phyloP scores from a whole-genome alignment of 164 flowering plant genomes.

The Brasenia schreberi region DNA sequence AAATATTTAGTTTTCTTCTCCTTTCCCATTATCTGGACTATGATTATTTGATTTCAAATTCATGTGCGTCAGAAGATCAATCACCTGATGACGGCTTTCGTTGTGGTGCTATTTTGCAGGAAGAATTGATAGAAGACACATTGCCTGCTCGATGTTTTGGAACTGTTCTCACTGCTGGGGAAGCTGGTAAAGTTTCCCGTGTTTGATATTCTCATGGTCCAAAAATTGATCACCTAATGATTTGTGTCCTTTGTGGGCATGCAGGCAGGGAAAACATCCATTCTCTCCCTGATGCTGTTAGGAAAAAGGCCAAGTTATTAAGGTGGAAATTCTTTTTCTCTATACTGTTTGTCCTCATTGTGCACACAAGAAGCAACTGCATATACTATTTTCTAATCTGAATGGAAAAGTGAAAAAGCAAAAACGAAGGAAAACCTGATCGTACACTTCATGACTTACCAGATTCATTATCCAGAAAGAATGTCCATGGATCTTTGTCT shows the following conservation, averaged over 20 bases:
- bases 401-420: too few species aligned
- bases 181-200: constrained; percentile 28
- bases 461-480: too few species aligned
- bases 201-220: neutral
- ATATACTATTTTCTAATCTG: too few species aligned
- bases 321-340: constrained; percentile 20
- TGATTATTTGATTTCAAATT: neutral
- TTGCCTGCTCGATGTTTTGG: constrained; percentile 71
- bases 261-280: constrained; percentile 32
- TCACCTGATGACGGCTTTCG: neutral
- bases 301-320: constrained; percentile 38
- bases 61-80: neutral
- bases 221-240: neutral
- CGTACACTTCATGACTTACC: neutral
- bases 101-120: constrained; percentile 18
- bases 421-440: too few species aligned
- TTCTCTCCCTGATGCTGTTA: constrained; percentile 20
- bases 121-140: constrained; percentile 31
- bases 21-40: neutral
- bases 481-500: neutral
- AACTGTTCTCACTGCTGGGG: constrained; percentile 44
- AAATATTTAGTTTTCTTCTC: neutral
- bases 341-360: too few species aligned
- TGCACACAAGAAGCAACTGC: too few species aligned
- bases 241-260: constrained; percentile 2